A percentile compares a stretch with the other conserved stretches of the same genome.
phyloP scores from a whole-genome alignment of 202 grass and related monocot species.

The Schoenoplectus tabernaemontani region DNA sequence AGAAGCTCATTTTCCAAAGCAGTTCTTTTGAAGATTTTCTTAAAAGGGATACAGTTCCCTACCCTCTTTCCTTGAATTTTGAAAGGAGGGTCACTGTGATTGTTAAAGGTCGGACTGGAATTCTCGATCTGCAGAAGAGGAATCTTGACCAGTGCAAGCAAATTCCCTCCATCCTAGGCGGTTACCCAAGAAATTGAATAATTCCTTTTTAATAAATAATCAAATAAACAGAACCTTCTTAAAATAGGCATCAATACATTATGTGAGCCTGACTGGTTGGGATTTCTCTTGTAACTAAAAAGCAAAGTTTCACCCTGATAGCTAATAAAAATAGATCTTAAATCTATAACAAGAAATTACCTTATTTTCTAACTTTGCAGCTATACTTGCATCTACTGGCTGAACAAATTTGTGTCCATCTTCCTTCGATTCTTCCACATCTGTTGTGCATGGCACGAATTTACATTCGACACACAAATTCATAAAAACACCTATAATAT shows the following conservation, averaged over 20 bases:
- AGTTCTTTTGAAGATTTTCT: slow-evolving; percentile 39
- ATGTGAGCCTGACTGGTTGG: not conserved
- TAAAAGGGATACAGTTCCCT: slow-evolving; percentile 12
- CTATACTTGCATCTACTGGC: slow-evolving; percentile 15
- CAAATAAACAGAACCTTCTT: not conserved
- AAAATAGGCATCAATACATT: not conserved
- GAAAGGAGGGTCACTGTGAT: slow-evolving; percentile 10
- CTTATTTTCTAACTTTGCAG: slow-evolving; percentile 22
- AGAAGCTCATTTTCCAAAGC: slow-evolving; percentile 28
- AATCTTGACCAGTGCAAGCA: not conserved
- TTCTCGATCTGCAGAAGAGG: not conserved
- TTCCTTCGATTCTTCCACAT: slow-evolving; percentile 31
- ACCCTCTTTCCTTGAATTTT: slow-evolving; percentile 28
- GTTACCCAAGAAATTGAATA: not conserved
- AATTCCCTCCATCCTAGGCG: not conserved
- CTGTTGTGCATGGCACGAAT: slow-evolving; percentile 28
- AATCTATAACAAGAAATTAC: slow-evolving; percentile 18
- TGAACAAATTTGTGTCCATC: not conserved
- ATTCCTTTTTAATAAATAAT: not conserved
- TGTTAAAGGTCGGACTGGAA: not conserved
- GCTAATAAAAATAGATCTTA: not conserved
- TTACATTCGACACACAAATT: slow-evolving; percentile 18
- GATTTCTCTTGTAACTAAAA: not conserved
- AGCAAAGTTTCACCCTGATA: not conserved
- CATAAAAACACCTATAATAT: not conserved